Percentiles rank a stretch among this genome's conserved stretches.
Conservation (phyloP, 176 grass and related monocot genomes). For the Tuctoria greenei region DNA sequence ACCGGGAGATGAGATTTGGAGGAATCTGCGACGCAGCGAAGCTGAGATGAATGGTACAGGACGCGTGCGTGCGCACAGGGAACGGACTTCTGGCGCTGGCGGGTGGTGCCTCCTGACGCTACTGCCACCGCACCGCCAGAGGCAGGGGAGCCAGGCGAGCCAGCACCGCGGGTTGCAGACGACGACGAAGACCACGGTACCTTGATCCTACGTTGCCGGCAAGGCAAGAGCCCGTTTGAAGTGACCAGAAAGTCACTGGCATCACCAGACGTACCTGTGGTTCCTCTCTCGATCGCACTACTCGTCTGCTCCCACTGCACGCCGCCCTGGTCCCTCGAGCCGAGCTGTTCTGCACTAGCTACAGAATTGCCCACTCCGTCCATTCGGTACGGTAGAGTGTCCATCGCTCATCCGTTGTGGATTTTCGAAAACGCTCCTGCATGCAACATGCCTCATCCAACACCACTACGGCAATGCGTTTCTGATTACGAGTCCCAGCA, state of each 20-base stretch:
- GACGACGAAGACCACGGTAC: not conserved
- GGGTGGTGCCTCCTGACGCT: not conserved
- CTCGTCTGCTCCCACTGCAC: not conserved
- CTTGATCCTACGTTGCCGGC: conserved; percentile 11
- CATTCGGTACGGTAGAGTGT: no score
- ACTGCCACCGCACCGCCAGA: no score
- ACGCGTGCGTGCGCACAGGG: conserved; percentile 32
- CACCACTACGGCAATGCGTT: no score
- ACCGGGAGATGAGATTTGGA: conserved; percentile 22
- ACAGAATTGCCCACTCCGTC: not conserved
- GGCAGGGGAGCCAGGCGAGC: no score
- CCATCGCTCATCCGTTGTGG: no score
- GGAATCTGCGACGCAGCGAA: not conserved
- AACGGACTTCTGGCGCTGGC: conserved; percentile 27
- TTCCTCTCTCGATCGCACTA: not conserved
- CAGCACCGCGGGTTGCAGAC: not conserved
- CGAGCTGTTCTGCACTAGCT: not conserved
- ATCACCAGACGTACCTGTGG: not conserved
- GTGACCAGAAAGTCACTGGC: conserved; percentile 1
- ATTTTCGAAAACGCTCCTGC: no score
- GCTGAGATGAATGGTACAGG: not conserved
- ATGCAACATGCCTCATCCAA: no score
- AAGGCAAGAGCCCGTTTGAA: conserved; percentile 3
- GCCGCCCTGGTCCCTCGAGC: conserved; percentile 12
- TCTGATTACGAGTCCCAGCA: no score